Base-by-base conservation (phyloP, 2,329 filamentous ascomycete species). In the Colletotrichum tropicicola region DNA sequence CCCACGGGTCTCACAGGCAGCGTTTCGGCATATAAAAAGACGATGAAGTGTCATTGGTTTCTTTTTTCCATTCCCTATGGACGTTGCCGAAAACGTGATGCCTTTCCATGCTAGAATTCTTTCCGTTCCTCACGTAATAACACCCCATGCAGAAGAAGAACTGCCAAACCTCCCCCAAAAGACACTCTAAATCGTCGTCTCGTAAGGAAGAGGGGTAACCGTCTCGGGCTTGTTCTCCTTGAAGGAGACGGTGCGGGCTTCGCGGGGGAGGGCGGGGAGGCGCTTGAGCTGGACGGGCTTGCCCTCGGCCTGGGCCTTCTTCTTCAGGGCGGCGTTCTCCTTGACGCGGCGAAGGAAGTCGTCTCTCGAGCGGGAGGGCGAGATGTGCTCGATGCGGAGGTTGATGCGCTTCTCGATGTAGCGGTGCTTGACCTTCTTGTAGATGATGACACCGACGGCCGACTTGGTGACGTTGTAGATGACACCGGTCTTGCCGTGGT, bases 371-470 rank as follows among this genome's bases (percentile, higher is more conserved):
- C 96, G 92, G 75, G 95, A 98, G 80, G 92, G 92, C 79, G 86
- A 85, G 85, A 99, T 89, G 91, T 99, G 96, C 91, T 99, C 96
- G 84, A 98, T 85, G 81, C 96, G 93, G 86, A 99, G 88, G 91
- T 97, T 98, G 88, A 99, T 91, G 83, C 96, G 95, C 94, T 99
- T 99, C 92, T 99, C 96, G 82, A 99, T 89, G 91, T 98, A 99
- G 79, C 95, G 92, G 91, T 98, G 96, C 86, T 94, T 94, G 82
- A 99, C 96, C 84, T 97, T 93, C 91, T 97, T 98, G 92, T 97
- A 95, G 86, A 99, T 92, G 86, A 99, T 98, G 83, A 99, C 92
- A 78, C 96, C 96, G 81, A 99, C 94, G 72, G 96, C 92, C 77
- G 89, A 92, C 91, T 98, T 97, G 85, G 95, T 96, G 78, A 99